Evolutionary conservation across 306 rosid species (phyloP).

Genomic region (Arachis hypogaea): DNA sequence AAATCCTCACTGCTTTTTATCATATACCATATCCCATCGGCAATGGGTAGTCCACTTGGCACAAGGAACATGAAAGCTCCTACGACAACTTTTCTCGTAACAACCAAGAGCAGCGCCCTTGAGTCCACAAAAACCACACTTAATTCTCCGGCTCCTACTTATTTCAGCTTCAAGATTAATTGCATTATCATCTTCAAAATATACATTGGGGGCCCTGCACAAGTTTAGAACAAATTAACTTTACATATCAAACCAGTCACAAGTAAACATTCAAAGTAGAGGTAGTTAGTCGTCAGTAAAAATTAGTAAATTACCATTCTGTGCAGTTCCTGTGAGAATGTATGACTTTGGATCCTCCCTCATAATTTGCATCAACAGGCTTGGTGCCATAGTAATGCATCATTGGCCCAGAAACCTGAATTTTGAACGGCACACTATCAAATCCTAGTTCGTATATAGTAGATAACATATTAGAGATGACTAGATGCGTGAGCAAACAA

Average conservation of each 20-base stretch:
- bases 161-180: conserved; percentile 87
- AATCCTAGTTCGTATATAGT: conserved; percentile 4
- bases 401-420: conserved; percentile 79
- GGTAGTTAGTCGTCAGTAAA: conserved; percentile 22
- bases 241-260: background rate
- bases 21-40: conserved; percentile 87
- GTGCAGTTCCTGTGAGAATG: conserved; percentile 88
- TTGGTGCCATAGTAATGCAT: conserved; percentile 67
- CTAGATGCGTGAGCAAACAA: conserved; percentile 17
- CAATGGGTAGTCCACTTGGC: conserved; percentile 80
- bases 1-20: conserved; percentile 18
- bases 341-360: conserved; percentile 61
- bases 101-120: conserved; percentile 96
- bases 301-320: conserved; percentile 66
- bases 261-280: conserved; percentile 22
- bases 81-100: conserved; percentile 80
- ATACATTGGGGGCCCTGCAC: conserved; percentile 94
- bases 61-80: conserved; percentile 89
- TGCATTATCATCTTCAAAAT: conserved; percentile 73
- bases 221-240: conserved; percentile 33
- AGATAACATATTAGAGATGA: conserved; percentile 9
- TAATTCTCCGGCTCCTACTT: conserved; percentile 82
- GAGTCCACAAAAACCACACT: conserved; percentile 80
- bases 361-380: conserved; percentile 59
- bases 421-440: conserved; percentile 20